Evolutionary conservation across 2,329 filamentous ascomycete genomes (phyloP), one percentile per base, ranked within the genome.

Genomic region (Elsinoe arachidis): DNA sequence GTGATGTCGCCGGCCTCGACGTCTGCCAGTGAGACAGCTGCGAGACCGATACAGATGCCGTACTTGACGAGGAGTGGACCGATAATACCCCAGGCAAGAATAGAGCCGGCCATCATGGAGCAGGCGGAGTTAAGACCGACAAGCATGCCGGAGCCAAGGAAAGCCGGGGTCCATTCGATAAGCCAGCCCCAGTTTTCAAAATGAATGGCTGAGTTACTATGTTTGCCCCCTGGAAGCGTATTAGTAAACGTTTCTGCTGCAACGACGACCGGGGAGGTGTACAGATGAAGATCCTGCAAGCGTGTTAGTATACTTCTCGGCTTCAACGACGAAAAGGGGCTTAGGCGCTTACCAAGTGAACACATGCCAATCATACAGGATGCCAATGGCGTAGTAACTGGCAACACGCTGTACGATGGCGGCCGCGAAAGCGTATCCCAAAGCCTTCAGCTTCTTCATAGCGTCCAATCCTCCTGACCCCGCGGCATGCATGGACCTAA

Each of bases 101-200:
- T 71, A 14, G 77, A 78, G 15, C 82, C 81, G 12, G 63, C 72
- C 59, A 79, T 79, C 75, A 82, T 82, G 9, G 81, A 84, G 57
- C 81, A 64, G 21, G 80, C 78, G 14, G 79, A 76, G 66, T 83
- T 83, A 61, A 82, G 70, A 58, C 80, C 80, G 61, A 82, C 79
- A 41, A 83, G 74, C 69, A 83, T 80, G 43, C 79, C 80, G 41
- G 75, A 76, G 5, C 81, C 81, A 60, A 83, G 80, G 68, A 84
- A 83, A 35, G 81, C 81, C 0, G 81, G 80, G 0, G 80, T 83
- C 62, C 75, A 77, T 62, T 83, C 80, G 46, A 82, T 72, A 61
- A 78, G 73, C 81, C 81, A 84, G 11, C 79, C 79, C 82, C 81
- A 84, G 68, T 78, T 81, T 68, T 84, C 80, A 15, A 79, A 74